A percentile compares a stretch with the other conserved stretches of the same genome.
Evolutionary conservation across 2,329 filamentous ascomycete genomes (phyloP).

Genomic region (Aspergillus brasiliensis): DNA sequence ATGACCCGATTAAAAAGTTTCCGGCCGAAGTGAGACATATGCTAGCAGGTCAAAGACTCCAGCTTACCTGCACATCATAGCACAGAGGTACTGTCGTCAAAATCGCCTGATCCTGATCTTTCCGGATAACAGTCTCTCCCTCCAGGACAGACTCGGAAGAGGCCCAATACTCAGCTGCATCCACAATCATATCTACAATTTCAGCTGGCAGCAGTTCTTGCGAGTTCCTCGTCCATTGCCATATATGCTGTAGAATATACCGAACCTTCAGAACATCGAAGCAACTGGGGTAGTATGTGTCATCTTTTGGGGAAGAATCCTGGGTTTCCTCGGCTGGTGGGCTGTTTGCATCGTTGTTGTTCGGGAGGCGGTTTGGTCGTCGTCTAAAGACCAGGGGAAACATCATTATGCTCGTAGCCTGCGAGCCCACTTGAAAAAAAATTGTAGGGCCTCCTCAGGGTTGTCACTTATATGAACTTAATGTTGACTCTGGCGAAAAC

Average conservation of each 20-base stretch:
- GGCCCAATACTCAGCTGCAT: slow-evolving; percentile 41
- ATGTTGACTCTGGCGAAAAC: no score
- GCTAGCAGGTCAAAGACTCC: not conserved
- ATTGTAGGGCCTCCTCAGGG: no score
- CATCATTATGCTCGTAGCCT: not conserved
- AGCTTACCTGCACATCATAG: slow-evolving; percentile 30
- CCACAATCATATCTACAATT: slow-evolving; percentile 43
- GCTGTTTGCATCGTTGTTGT: slow-evolving; percentile 1
- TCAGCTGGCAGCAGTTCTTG: slow-evolving; percentile 35
- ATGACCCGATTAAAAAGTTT: not conserved
- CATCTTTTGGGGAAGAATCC: not conserved
- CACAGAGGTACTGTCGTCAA: slow-evolving; percentile 41
- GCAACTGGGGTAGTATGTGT: slow-evolving; percentile 30
- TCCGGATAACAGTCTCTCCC: slow-evolving; percentile 23
- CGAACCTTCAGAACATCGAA: slow-evolving; percentile 38
- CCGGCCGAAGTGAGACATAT: not conserved
- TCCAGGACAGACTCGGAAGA: slow-evolving; percentile 26
- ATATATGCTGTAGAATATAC: slow-evolving; percentile 29
- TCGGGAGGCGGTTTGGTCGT: not conserved
- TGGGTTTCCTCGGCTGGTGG: not conserved
- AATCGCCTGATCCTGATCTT: slow-evolving; percentile 38
- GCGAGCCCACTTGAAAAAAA: not conserved
- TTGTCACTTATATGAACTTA: no score
- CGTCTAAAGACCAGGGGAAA: not conserved
- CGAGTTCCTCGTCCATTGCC: slow-evolving; percentile 24